These are phyloP conservation scores for Pyrus betulifolia DNA, from an alignment of 306 rosid genomes.

Conservation along the genomic window DNA sequence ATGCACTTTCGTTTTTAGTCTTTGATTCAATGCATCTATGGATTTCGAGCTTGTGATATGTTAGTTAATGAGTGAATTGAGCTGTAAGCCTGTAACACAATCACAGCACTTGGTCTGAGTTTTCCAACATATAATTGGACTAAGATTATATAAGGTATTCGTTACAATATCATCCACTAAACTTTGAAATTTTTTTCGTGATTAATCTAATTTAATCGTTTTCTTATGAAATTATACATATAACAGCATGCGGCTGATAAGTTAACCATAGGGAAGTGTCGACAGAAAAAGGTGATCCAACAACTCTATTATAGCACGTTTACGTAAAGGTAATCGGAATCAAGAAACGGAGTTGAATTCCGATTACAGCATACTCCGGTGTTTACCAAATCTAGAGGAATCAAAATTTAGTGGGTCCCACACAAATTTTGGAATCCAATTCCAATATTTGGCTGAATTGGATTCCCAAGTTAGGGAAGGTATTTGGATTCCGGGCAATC, in stretches of 20 bases:
- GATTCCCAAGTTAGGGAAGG: too few relatives aligned
- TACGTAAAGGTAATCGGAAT: too few relatives aligned
- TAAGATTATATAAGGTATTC: too few relatives aligned
- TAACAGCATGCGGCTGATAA: not conserved
- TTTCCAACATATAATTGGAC: not conserved
- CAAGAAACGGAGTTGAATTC: too few relatives aligned
- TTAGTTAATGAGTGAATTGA: not conserved
- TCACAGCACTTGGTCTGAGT: not conserved
- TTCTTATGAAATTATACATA: not conserved
- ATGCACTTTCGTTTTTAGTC: not conserved
- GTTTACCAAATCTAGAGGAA: too few relatives aligned
- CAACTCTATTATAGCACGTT: not conserved
- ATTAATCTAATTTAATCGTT: not conserved
- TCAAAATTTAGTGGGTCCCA: too few relatives aligned
- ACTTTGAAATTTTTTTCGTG: not conserved
- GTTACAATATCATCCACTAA: not conserved
- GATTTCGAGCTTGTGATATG: not conserved
- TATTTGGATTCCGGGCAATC: too few relatives aligned
- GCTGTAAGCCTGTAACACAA: not conserved
- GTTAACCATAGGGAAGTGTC: not conserved
- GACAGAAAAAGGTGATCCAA: not conserved
- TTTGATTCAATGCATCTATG: not conserved
- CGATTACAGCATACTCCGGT: too few relatives aligned
- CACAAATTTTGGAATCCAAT: too few relatives aligned
- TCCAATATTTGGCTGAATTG: too few relatives aligned